Evolutionary conservation across 73 alveolate species (phyloP).

Genomic region (Uronychia setigera): DNA sequence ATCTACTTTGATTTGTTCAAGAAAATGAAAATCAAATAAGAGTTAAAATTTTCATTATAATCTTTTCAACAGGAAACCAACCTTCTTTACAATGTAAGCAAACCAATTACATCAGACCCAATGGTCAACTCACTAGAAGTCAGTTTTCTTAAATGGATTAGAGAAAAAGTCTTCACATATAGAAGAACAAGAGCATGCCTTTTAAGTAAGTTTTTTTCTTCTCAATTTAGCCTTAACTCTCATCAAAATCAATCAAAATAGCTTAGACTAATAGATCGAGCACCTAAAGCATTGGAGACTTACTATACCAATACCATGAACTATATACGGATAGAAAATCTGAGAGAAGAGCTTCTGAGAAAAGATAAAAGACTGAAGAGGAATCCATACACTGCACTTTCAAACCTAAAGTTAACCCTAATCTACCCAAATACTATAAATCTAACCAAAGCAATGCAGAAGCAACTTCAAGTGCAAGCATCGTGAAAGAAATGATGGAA

Average conservation of each 20-base stretch:
- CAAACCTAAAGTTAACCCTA: background rate
- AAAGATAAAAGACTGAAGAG: background rate
- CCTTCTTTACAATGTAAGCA: background rate
- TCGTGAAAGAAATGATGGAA: too few species aligned
- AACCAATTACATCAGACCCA: background rate
- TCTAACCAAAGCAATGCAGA: too few species aligned
- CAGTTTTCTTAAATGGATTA: background rate
- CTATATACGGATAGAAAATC: background rate
- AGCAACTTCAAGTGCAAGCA: too few species aligned
- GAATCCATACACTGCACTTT: background rate
- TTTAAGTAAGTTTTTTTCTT: background rate
- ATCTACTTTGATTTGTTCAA: background rate
- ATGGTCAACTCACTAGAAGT: background rate
- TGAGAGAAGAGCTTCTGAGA: background rate
- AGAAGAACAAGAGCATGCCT: background rate
- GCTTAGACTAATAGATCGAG: background rate
- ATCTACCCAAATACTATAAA: too few species aligned
- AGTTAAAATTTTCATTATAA: background rate
- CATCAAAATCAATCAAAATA: background rate
- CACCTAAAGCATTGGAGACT: background rate
- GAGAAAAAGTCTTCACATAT: background rate
- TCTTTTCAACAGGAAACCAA: background rate
- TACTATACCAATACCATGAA: background rate
- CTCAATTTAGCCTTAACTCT: background rate
- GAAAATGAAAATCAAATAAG: background rate